Evolutionary conservation across 2,329 filamentous ascomycete genomes (phyloP), one percentile per base, ranked within the genome.

Genomic region (Thermothelomyces thermophilus): DNA sequence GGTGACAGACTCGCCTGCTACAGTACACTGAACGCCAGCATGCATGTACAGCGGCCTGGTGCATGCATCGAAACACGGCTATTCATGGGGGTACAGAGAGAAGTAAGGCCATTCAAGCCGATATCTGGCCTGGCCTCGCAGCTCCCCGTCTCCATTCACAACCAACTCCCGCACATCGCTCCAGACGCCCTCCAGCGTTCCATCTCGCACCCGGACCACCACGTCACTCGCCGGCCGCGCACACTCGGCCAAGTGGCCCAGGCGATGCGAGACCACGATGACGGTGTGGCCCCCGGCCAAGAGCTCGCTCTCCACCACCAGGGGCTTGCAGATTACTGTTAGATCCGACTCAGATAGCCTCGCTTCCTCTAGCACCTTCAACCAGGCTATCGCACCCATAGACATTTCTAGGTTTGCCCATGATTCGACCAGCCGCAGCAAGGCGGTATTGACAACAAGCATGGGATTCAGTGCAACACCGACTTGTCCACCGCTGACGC

Each of bases 391-490:
- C 0, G 66, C 66, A 0, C 68, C 68, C 0, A 70, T 59, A 0
- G 65, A 68, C 2, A 63, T 63, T 41, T 70, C 68, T 1, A 69
- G 41, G 5, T 53, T 61, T 1, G 68, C 66, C 64, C 64, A 70
- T 5, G 46, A 54, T 28, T 61, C 55, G 0, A 70, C 62, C 1
- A 71, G 56, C 11, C 48, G 40, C 19, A 68, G 52, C 3, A 71
- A 57, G 5, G 68, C 68, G 1, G 61, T 59, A 42, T 68, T 70
- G 0, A 63, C 61, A 6, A 66, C 56, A 1, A 70, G 57, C 11
- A 70, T 57, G 9, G 67, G 54, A 31, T 68, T 68, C 1, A 70
- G 57, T 2, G 66, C 66, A 9, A 70, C 59, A 3, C 68, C 68
- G 1, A 70, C 37, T 45, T 65, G 59, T 0, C 60, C 65, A 1